These are phyloP conservation scores for Salvia miltiorrhiza DNA, from an alignment of 257 asterid genomes.

Conservation along the genomic window DNA sequence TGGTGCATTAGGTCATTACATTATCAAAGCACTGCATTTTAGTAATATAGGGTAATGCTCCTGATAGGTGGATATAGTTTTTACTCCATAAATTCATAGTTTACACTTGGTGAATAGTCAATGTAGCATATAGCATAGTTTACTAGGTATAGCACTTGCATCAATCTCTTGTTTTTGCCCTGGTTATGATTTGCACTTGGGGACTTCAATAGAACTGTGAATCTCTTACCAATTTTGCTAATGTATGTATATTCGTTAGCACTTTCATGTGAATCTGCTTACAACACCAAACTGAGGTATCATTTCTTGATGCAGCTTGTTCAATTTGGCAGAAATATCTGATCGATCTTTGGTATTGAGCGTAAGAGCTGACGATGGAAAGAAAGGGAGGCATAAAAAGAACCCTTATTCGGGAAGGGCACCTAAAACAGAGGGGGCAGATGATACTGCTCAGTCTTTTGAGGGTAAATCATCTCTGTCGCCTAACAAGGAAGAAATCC, in stretches of 20 bases:
- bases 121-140: background rate
- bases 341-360: conserved; percentile 29
- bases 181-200: background rate
- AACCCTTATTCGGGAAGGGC: conserved; percentile 25
- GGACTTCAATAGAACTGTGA: background rate
- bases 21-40: background rate
- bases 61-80: background rate
- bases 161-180: background rate
- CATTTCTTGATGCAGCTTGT: conserved; percentile 86
- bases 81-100: background rate
- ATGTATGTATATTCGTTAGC: background rate
- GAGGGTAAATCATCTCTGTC: conserved; percentile 34
- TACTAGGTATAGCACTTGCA: background rate
- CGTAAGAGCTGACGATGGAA: conserved; percentile 44
- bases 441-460: conserved; percentile 26
- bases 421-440: conserved; percentile 28
- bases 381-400: conserved; percentile 24
- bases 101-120: background rate
- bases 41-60: conserved; percentile 1
- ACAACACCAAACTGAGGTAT: conserved; percentile 48
- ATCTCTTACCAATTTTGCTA: background rate
- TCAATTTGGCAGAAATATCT: conserved; percentile 80
- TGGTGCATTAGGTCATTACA: background rate
- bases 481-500: conserved; percentile 63
- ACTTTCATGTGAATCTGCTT: conserved; percentile 2